These are phyloP conservation scores for Suhomyces faveliae DNA, from an alignment of 805 yeast genomes.

Conservation along the genomic window DNA sequence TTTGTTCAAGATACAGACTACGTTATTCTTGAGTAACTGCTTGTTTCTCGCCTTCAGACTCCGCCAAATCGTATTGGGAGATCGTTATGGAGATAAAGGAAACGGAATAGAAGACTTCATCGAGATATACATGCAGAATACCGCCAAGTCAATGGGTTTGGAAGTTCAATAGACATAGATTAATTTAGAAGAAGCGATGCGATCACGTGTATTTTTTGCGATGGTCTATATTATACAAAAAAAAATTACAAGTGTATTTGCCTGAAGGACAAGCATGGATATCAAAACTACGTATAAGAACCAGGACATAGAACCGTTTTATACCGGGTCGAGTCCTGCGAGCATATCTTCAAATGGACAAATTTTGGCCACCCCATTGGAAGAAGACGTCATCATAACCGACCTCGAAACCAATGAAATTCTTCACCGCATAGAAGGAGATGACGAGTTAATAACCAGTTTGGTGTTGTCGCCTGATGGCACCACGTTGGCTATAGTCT, in stretches of 20 bases:
- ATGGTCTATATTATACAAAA: conserved; percentile 11
- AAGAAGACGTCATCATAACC: conserved; percentile 74
- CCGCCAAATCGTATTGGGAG: conserved; percentile 33
- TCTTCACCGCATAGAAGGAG: conserved; percentile 71
- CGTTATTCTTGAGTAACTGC: conserved; percentile 29
- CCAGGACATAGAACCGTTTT: conserved; percentile 71
- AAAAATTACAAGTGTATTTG: conserved; percentile 2
- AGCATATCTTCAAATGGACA: conserved; percentile 54
- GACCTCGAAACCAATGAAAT: conserved; percentile 57
- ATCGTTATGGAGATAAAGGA: conserved; percentile 29
- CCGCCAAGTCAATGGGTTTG: conserved; percentile 45
- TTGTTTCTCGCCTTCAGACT: conserved; percentile 32
- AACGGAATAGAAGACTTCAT: conserved; percentile 46
- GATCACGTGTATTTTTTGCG: conserved; percentile 7
- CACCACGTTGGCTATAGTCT: conserved; percentile 61
- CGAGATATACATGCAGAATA: conserved; percentile 42
- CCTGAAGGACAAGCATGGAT: conserved; percentile 10
- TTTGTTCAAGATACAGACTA: conserved; percentile 20
- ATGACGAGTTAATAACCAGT: conserved; percentile 77
- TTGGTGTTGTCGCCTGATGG: conserved; percentile 79
- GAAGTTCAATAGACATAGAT: conserved; percentile 20
- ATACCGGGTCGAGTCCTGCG: conserved; percentile 80
- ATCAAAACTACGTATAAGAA: conserved; percentile 44
- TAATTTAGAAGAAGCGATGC: too few relatives aligned
- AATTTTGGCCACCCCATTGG: conserved; percentile 73